phyloP scores from a whole-genome alignment of 129 eudicot genomes.

The Cynara cardunculus region DNA sequence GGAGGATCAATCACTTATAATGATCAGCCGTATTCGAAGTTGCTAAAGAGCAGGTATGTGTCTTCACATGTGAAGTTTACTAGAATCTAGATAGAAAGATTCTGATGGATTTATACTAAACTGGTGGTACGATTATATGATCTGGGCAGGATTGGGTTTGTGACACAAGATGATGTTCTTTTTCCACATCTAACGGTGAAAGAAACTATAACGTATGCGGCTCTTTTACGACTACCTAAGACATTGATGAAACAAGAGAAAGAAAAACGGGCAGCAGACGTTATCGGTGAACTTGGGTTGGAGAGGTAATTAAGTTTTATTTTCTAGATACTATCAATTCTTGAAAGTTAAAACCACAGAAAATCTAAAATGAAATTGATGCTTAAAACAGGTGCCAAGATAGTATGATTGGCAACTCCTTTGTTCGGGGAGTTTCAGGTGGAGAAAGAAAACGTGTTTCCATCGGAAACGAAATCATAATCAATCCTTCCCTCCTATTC shows the following conservation, averaged over 20 bases:
- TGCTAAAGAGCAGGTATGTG: constrained; percentile 65
- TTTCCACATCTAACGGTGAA: constrained; percentile 50
- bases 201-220: constrained; percentile 45
- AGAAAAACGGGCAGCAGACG: constrained; percentile 32
- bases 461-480: constrained; percentile 49
- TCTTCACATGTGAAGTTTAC: background rate
- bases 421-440: constrained; percentile 51
- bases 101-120: background rate
- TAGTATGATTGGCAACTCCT: constrained; percentile 41
- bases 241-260: constrained; percentile 35
- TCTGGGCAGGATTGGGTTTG: constrained; percentile 40
- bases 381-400: constrained; percentile 33
- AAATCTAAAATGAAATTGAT: background rate
- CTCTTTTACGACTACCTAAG: constrained; percentile 39
- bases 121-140: background rate
- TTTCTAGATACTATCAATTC: background rate
- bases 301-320: constrained; percentile 18
- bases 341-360: background rate
- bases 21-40: constrained; percentile 80
- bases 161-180: constrained; percentile 55
- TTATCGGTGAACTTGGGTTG: constrained; percentile 42
- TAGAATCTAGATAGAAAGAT: background rate
- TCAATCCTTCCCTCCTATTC: constrained; percentile 41
- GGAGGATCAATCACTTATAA: constrained; percentile 76
- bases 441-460: constrained; percentile 59